A percentile compares a stretch with the other conserved stretches of the same genome.
Evolutionary conservation across 2,329 filamentous ascomycete genomes (phyloP).

Genomic region (Beauveria sp.): DNA sequence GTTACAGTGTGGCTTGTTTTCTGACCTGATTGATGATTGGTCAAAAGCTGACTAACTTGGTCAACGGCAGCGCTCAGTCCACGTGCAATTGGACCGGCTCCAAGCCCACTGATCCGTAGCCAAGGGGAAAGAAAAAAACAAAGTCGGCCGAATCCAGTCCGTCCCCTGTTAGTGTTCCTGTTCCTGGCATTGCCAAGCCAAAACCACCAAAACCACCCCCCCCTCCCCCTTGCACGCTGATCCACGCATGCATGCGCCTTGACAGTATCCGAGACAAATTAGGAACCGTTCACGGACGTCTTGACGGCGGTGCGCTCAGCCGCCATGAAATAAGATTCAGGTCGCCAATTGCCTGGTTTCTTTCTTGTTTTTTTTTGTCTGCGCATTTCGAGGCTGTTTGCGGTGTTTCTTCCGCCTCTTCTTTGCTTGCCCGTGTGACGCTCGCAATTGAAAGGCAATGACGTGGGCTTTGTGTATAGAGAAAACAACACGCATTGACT

Average conservation of each 20-base stretch:
- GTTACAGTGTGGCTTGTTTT: too few relatives aligned
- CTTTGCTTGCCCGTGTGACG: background rate
- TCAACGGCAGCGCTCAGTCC: too few relatives aligned
- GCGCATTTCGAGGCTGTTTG: background rate
- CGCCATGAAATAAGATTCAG: conserved; percentile 4
- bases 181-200: background rate
- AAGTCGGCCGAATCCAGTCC: background rate
- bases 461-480: background rate
- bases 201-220: background rate
- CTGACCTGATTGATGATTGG: too few relatives aligned
- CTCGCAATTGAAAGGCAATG: background rate
- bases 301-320: conserved; percentile 6
- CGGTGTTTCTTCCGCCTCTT: background rate
- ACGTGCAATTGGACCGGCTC: too few relatives aligned
- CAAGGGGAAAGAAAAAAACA: background rate
- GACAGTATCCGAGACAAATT: conserved; percentile 4
- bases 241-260: conserved; percentile 2
- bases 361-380: too few relatives aligned
- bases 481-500: background rate
- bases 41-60: too few relatives aligned
- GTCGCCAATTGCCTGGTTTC: background rate
- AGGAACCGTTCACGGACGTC: conserved; percentile 7
- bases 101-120: too few relatives aligned
- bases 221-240: background rate
- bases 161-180: background rate